A percentile compares a stretch with the other conserved stretches of the same genome.
phyloP scores from a whole-genome alignment of 192 early-diverging fungal genomes.

The Backusella luteola region DNA sequence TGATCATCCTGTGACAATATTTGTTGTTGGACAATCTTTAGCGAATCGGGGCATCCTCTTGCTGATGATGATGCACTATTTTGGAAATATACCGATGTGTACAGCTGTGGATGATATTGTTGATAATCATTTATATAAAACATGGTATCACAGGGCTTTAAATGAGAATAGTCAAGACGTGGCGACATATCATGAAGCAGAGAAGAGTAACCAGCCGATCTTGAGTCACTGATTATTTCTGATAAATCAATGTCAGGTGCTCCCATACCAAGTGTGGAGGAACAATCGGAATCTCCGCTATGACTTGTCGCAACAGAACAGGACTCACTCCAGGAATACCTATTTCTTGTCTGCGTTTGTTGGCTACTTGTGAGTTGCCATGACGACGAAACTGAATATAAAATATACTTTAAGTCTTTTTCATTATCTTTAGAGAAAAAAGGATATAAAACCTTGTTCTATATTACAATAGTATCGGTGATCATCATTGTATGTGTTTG shows the following conservation, averaged over 20 bases:
- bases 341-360: not conserved
- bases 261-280: slow-evolving; percentile 4
- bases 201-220: not conserved
- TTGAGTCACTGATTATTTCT: slow-evolving; percentile 5
- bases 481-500: not conserved
- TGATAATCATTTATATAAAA: not conserved
- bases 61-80: not conserved
- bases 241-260: slow-evolving; percentile 8
- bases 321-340: not conserved
- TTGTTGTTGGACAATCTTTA: not conserved
- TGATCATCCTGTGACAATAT: not conserved
- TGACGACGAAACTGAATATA: not conserved
- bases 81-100: not conserved
- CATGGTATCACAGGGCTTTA: not conserved
- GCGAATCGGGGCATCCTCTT: not conserved
- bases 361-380: not conserved
- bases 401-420: not conserved
- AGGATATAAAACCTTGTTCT: not conserved
- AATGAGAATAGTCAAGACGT: not conserved
- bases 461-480: not conserved
- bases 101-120: not conserved
- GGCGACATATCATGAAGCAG: not conserved
- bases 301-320: not conserved
- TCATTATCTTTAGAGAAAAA: not conserved
- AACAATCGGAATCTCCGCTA: not conserved